Evolutionary conservation across 495 filamentous ascomycete species (phyloP), one percentile per base, ranked within the genome.

Genomic region (Penicillium roqueforti): DNA sequence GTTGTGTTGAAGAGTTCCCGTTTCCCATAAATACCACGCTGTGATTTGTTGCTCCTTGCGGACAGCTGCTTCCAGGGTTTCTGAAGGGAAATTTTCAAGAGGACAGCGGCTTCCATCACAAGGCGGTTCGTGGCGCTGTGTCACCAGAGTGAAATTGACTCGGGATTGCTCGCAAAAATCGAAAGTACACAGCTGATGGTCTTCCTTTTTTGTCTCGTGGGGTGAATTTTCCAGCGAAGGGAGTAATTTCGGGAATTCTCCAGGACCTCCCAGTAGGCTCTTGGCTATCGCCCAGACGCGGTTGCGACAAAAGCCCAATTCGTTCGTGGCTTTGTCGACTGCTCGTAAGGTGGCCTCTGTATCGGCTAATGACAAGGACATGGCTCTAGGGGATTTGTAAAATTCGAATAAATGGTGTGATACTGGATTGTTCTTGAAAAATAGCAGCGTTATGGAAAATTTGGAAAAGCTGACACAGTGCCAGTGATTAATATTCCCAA

Each of bases 101-200:
- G 6, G 26, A 43, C 53, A 56, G 39, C 37, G 10, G 38, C 22
- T 23, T 3, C 57, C 26, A 11, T 37, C 19, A 36, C 61, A 65
- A 13, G 29, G 11, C 11, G 10, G 3, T 26, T 62, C 56, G 25
- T 68, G 65, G 0, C 57, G 51, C 52, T 68, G 65, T 22, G 53
- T 16, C n/a, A 68, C 53, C 3, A 40, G 18, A 8, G 60, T 67
- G 40, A 59, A 62, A 47, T 66, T 51, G 4, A 51, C 53, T 1
- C 26, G 42, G n/a, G 57, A 54, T 37, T 61, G 44, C 28, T 63
- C 54, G 47, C 65, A 68, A 20, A 64, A 59, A 7, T 65, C 60
- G 22, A 49, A 22, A 1, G 54, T 57, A 29, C 62, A 66, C 6
- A 16, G 18, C 3, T 51, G 47, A 51, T 64, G 58, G 10, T 49